Percentiles rank a stretch among this genome's conserved stretches.
phyloP scores from a whole-genome alignment of 2,329 filamentous ascomycete species.

The Pyrenochaeta sp. region DNA sequence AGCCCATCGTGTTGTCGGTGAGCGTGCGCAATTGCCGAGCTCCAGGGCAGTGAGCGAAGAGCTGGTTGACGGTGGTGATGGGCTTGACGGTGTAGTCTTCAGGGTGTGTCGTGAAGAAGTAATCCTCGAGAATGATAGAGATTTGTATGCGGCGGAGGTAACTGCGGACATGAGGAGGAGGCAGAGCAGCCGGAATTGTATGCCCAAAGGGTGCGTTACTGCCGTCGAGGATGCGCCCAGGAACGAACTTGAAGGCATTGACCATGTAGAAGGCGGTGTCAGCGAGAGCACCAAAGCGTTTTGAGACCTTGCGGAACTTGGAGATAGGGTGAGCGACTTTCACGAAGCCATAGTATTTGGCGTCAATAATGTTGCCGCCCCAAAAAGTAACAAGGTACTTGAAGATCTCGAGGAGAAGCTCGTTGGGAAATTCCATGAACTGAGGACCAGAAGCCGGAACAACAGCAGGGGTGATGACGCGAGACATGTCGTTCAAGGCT shows the following conservation, averaged over 20 bases:
- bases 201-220: neutral
- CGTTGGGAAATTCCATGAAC: constrained; percentile 20
- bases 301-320: constrained; percentile 13
- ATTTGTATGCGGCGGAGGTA: constrained; percentile 13
- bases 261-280: constrained; percentile 18
- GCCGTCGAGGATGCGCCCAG: neutral
- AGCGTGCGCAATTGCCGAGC: constrained; percentile 18
- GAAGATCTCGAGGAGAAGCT: constrained; percentile 25
- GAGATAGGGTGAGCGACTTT: constrained; percentile 9
- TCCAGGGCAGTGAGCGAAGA: constrained; percentile 16
- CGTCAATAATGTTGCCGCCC: constrained; percentile 5
- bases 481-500: constrained; percentile 7
- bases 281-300: constrained; percentile 10
- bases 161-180: neutral
- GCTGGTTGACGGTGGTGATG: constrained; percentile 10
- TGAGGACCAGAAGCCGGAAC: constrained; percentile 7
- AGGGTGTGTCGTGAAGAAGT: neutral
- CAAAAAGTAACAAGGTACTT: neutral
- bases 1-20: constrained; percentile 7
- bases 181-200: constrained; percentile 1
- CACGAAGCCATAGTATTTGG: constrained; percentile 3
- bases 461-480: constrained; percentile 6
- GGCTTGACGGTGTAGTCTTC: neutral
- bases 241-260: constrained; percentile 11
- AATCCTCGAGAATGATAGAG: constrained; percentile 17